Evolutionary conservation across 768 basidiomycete species (phyloP), one percentile per base, ranked within the genome.

Genomic region (Lentinula raphanica): DNA sequence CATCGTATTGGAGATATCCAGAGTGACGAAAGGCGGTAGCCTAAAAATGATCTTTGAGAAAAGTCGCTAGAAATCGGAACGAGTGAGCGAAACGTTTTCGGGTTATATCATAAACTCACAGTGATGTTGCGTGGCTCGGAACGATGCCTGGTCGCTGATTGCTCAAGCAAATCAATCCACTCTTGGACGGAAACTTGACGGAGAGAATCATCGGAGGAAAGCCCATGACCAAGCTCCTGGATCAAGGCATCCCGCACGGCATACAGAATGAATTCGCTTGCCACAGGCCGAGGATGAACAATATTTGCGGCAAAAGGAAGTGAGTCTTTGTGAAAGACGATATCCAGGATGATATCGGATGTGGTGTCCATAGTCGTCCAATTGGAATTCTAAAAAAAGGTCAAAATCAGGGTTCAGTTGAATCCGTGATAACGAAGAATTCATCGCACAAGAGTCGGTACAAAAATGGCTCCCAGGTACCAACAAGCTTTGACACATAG

Each of bases 401-500:
- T n/a, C n/a, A n/a, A n/a, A n/a, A n/a, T n/a, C n/a, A n/a, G n/a
- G n/a, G n/a, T n/a, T n/a, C n/a, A n/a, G n/a, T n/a, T n/a, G n/a
- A n/a, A n/a, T n/a, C n/a, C n/a, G n/a, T n/a, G n/a, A n/a, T n/a
- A n/a, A n/a, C n/a, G 32, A 35, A 35, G 13, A 35, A 35, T 1
- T 32, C 1, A 8, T 8, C 32, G 32, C 13, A 35, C 32, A 21
- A 17, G 23, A 29, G n/a, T 12, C 11, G 19, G n/a, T 11, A 39
- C 25, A 27, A 38, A 38, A 21, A 54, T 15, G 8, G 29, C 29
- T 8, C 28, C 28, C 5, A 72, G 59, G 5, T 62, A 50, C 4
- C 67, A 12, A 58, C 72, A 72, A 5, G 74, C 72, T 56, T 75
- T 75, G n/a, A 74, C 63, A 2, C 75, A 62, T 46, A 72, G 71